A percentile compares a stretch with the other conserved stretches of the same genome.
These are phyloP conservation scores for Onygenales sp. DNA, from an alignment of 2,329 filamentous ascomycete species.

Conservation along the genomic window DNA sequence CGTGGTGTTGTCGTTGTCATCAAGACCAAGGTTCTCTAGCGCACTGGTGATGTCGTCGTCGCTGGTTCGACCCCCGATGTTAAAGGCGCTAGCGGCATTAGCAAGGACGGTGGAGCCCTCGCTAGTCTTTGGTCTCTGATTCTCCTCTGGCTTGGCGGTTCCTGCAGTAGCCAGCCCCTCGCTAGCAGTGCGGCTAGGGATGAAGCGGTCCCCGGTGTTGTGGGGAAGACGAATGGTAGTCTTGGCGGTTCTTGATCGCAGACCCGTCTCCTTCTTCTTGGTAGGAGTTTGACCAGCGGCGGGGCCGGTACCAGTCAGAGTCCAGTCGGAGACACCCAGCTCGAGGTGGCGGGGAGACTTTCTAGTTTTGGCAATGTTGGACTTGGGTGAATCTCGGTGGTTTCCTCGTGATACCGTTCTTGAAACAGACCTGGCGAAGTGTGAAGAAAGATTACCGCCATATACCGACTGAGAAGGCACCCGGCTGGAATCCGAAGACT, in stretches of 20 bases:
- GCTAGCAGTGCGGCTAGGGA: conserved; percentile 84
- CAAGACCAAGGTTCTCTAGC: conserved; percentile 69
- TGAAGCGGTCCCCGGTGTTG: conserved; percentile 85
- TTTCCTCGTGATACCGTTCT: conserved; percentile 47
- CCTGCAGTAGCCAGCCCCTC: conserved; percentile 76
- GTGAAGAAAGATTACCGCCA: conserved; percentile 67
- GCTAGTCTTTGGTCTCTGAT: conserved; percentile 63
- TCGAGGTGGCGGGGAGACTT: conserved; percentile 79
- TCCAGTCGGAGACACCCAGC: conserved; percentile 85
- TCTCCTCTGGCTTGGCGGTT: conserved; percentile 75
- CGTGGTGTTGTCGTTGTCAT: conserved; percentile 59
- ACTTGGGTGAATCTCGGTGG: conserved; percentile 86
- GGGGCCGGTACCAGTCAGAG: conserved; percentile 72
- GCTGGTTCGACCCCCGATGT: conserved; percentile 50
- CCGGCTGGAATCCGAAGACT: conserved; percentile 44
- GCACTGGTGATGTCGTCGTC: conserved; percentile 70
- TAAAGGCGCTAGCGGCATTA: conserved; percentile 59
- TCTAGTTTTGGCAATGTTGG: conserved; percentile 57
- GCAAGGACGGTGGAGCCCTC: conserved; percentile 71
- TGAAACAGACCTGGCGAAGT: conserved; percentile 59
- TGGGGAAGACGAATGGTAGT: conserved; percentile 59
- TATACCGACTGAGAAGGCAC: conserved; percentile 61
- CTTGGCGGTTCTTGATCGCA: conserved; percentile 37
- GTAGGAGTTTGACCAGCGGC: conserved; percentile 45
- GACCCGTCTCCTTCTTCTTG: conserved; percentile 9